These are phyloP conservation scores for Dendrobium chrysotoxum DNA, from an alignment of 106 monocot species.

Conservation along the genomic window DNA sequence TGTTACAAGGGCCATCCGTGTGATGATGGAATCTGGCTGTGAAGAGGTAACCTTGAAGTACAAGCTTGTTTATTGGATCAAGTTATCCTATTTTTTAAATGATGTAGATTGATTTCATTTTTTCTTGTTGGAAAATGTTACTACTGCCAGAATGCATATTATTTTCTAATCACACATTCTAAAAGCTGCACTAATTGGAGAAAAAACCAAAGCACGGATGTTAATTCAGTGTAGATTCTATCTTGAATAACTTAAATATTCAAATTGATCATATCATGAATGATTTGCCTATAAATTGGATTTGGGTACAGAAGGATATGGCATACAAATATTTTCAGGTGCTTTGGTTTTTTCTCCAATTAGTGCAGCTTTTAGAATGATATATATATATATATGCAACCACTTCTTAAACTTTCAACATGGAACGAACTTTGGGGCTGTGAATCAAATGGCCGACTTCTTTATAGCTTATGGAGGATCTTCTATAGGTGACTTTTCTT, in stretches of 20 bases:
- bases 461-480: no score
- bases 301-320: background rate
- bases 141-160: background rate
- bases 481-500: no score
- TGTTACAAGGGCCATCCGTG: slow-evolving; percentile 78
- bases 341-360: background rate
- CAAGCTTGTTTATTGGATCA: background rate
- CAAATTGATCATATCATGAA: no score
- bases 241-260: background rate
- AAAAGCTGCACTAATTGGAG: no score
- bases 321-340: background rate
- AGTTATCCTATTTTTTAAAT: background rate
- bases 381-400: no score
- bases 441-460: no score
- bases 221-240: background rate
- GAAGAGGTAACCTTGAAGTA: slow-evolving; percentile 56
- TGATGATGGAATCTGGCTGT: slow-evolving; percentile 99
- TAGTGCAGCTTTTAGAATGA: no score
- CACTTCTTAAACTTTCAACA: no score
- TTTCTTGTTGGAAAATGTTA: background rate
- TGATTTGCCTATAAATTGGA: no score
- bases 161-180: background rate
- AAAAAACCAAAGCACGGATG: no score
- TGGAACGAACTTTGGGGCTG: no score
- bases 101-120: background rate